Conservation (phyloP, 192 early-diverging fungal species). For the Coemansia sp. region DNA sequence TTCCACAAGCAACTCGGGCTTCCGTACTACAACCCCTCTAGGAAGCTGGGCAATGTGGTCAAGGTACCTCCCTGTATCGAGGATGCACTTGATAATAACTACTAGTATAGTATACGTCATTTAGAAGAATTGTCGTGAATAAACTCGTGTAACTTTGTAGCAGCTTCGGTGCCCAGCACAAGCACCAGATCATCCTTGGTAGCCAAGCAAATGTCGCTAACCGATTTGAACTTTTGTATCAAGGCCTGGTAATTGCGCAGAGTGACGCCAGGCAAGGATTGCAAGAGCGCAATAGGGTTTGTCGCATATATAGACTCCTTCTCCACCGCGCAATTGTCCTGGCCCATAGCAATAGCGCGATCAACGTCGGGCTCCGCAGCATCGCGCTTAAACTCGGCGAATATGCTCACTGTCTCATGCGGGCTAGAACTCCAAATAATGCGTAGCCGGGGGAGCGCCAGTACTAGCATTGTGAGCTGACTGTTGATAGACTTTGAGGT, state of each 20-base stretch:
- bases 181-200: slow-evolving; percentile 44
- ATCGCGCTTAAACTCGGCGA: slow-evolving; percentile 85
- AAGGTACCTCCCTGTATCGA: no score
- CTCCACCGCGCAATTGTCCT: slow-evolving; percentile 61
- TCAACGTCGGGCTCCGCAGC: slow-evolving; percentile 76
- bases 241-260: slow-evolving; percentile 77
- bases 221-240: slow-evolving; percentile 66
- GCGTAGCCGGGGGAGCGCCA: slow-evolving; percentile 84
- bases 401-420: slow-evolving; percentile 84
- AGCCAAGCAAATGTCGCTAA: slow-evolving; percentile 67
- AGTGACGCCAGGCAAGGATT: slow-evolving; percentile 86
- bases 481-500: slow-evolving; percentile 66
- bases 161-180: slow-evolving; percentile 69
- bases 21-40: neutral
- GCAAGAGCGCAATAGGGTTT: slow-evolving; percentile 79
- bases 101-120: neutral
- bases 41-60: neutral
- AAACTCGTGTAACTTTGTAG: slow-evolving; percentile 67
- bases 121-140: slow-evolving; percentile 39
- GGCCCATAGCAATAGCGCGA: slow-evolving; percentile 70
- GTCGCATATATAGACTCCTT: slow-evolving; percentile 69
- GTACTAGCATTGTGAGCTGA: slow-evolving; percentile 73
- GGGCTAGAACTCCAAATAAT: slow-evolving; percentile 90
- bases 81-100: neutral
- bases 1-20: neutral